Evolutionary conservation across 768 basidiomycete genomes (phyloP), one percentile per base, ranked within the genome.

Genomic region (Podaxis sp.): DNA sequence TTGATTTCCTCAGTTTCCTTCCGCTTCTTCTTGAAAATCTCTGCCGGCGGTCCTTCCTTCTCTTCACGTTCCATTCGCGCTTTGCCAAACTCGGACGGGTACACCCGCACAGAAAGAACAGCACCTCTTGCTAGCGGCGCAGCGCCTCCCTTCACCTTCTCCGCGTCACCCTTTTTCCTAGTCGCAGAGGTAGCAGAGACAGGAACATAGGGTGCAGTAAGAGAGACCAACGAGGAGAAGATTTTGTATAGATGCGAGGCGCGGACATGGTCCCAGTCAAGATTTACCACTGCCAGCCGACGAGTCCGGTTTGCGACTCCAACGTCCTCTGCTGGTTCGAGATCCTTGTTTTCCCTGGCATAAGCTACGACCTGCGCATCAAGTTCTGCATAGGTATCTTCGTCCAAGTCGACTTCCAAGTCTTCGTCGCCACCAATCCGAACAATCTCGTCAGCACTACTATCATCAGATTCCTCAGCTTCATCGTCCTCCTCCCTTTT

Each of bases 231-330:
- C 2, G 96, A 98, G 17, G 92, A 86, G 75, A 93, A 93, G 38
- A 98, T 92, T 75, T 92, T 94, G 84, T 88, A 97, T 12, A 99
- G 78, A 72, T 98, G 95, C 19, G 77, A 77, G 0, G 96, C 94
- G 59, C 90, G 89, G 55, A 98, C 86, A 74, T 98, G 85, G 73
- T 98, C 97, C 97, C 97, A 99, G 75, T 99, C 97, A 56, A 98
- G 84, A 72, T 98, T 98, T 66, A 98, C 96, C 50, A 90, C 84
- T 0, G 96, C 97, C 6, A 99, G 72, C 24, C 96, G 82, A 59
- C 77, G 81, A 2, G 94, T 94, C 9, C 78, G 73, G 9, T 78
- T 74, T 8, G 76, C 80, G 1, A 77, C 76, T 11, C 66, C 72
- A 3, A 55, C 64, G 13, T 74, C 76, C 2, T 79, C 77, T 24